Base-by-base conservation (phyloP, 164 flowering plant species). In the Nymphaea colorata region DNA sequence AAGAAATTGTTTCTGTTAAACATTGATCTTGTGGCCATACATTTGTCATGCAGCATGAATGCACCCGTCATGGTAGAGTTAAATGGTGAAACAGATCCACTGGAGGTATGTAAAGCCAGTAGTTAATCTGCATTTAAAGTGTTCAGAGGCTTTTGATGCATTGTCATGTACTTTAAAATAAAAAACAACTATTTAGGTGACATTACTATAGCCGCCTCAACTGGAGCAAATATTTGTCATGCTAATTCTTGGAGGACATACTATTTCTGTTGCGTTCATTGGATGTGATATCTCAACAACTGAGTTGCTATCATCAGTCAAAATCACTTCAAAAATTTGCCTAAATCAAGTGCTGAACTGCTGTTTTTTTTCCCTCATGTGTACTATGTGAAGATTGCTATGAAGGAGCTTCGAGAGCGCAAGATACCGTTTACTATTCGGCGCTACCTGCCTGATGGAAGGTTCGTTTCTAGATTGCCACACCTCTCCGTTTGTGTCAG, bases 361-460 rank as follows among this genome's bases (percentile, higher is more conserved):
- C 36, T 25, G 36, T 25, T 25, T 25, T 25, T 25, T 25, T 25
- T 25, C 36, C 36, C 36, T 25, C 36, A 0, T 25, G 36, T 25
- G 36, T 25, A 25, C 36, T 25, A 25, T 25, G 36, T 57, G 60
- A 62, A 86, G 98, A 92, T 92, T 82, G 98, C 98, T 14, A 90
- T 93, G 98, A 90, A 92, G 82, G 96, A 93, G 77, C 93, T 93
- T 15, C 83, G 91, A 36, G 84, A 88, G 76, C 81, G 95, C 18
- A 90, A 93, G 75, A 88, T 93, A 68, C 96, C 96, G 4, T 91
- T 92, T 71, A 92, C 96, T 65, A 92, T 92, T 42, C 84, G 98
- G 0, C 89, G 94, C 44, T 88, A 86, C 75, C 80, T 92, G 51
- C 96, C 98, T 45, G 98, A 92, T 82, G 91, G 98, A 82, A 89